Percentiles rank a stretch among this genome's conserved stretches.
phyloP scores from a whole-genome alignment of 352 stramenopile genomes.

The Pythium volutum region DNA sequence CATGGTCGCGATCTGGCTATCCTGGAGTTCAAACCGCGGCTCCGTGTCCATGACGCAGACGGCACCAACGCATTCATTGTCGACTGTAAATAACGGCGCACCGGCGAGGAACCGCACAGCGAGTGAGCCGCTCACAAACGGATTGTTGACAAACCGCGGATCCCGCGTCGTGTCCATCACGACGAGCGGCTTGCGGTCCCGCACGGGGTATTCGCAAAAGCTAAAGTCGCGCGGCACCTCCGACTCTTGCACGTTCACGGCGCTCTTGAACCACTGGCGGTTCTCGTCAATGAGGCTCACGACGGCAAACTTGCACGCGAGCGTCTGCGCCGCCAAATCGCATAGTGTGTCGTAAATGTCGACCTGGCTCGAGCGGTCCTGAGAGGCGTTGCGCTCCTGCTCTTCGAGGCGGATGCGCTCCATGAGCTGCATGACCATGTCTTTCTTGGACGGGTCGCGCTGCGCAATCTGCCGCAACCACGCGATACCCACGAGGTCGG shows the following conservation, averaged over 20 bases:
- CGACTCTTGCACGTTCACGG: slow-evolving; percentile 70
- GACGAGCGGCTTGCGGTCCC: slow-evolving; percentile 69
- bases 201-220: slow-evolving; percentile 81
- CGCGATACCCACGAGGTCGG: slow-evolving; percentile 72
- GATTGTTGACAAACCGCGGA: slow-evolving; percentile 84
- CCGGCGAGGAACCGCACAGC: slow-evolving; percentile 93
- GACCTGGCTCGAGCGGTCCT: slow-evolving; percentile 43
- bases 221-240: slow-evolving; percentile 83
- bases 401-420: slow-evolving; percentile 54
- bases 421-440: slow-evolving; percentile 71
- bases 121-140: slow-evolving; percentile 88
- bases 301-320: slow-evolving; percentile 76
- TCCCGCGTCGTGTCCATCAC: slow-evolving; percentile 89
- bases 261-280: slow-evolving; percentile 94
- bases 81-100: slow-evolving; percentile 87
- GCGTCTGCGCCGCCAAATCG: slow-evolving; percentile 68
- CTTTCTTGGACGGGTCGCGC: slow-evolving; percentile 65
- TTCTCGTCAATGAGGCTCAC: slow-evolving; percentile 92
- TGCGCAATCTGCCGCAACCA: slow-evolving; percentile 72
- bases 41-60: slow-evolving; percentile 81
- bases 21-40: slow-evolving; percentile 54
- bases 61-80: slow-evolving; percentile 71
- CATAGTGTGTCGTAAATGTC: slow-evolving; percentile 86
- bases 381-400: slow-evolving; percentile 17
- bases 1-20: slow-evolving; percentile 81